Evolutionary conservation across 2,329 filamentous ascomycete species (phyloP).

Genomic region (Ophiostoma triangulosporum): DNA sequence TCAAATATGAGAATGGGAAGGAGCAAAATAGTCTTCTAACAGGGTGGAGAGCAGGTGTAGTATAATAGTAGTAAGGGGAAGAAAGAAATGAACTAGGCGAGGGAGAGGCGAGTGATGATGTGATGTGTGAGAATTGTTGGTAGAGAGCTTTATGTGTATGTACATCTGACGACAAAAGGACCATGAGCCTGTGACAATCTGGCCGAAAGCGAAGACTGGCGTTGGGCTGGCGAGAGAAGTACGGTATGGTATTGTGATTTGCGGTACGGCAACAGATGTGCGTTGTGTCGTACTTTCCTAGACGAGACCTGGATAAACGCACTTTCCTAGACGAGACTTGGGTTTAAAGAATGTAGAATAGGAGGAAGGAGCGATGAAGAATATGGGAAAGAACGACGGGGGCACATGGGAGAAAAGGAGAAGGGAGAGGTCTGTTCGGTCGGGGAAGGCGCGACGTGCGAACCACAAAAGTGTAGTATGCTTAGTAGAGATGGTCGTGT

Average conservation of each 20-base stretch:
- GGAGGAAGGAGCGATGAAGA: conserved; percentile 1
- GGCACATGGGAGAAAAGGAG: not conserved
- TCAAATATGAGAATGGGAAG: not conserved
- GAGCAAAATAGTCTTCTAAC: not conserved
- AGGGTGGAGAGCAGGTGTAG: not conserved
- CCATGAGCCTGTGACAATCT: not conserved
- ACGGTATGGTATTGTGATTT: not conserved
- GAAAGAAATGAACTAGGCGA: conserved; percentile 2
- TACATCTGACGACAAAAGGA: not conserved
- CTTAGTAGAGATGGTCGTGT: not conserved
- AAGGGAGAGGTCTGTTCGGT: not conserved
- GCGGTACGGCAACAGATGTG: not conserved
- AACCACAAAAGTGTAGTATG: not conserved
- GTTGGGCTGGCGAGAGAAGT: not conserved
- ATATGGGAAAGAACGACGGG: not conserved
- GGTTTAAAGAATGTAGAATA: not conserved
- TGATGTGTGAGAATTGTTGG: no score
- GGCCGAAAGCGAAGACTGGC: not conserved
- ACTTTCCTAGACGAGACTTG: not conserved
- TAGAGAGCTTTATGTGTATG: no score
- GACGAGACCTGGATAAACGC: not conserved
- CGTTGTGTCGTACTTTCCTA: not conserved
- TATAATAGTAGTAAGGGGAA: not conserved
- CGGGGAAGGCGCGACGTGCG: not conserved
- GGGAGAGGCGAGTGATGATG: conserved; percentile 1